Percentiles rank a stretch among this genome's conserved stretches.
Conservation (phyloP, 2,329 filamentous ascomycete genomes). For the Lizonia empirigonia region DNA sequence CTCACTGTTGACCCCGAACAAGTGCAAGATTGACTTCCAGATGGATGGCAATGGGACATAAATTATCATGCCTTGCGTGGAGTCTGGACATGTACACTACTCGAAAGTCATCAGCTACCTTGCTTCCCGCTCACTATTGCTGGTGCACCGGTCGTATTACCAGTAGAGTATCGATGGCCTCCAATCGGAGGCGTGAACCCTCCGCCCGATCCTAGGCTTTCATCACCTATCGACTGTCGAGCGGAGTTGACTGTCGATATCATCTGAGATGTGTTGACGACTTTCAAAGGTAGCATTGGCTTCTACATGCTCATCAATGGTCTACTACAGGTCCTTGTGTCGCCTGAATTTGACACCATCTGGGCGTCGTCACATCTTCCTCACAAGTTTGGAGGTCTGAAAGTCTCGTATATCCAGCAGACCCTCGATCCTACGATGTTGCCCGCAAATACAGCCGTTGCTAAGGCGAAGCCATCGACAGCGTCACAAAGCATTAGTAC, state of each 20-base stretch:
- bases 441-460: not conserved
- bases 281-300: not conserved
- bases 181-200: not conserved
- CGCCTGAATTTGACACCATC: not conserved
- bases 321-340: not conserved
- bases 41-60: not conserved
- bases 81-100: not conserved
- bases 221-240: not conserved
- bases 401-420: not conserved
- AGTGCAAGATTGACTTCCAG: not conserved
- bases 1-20: no score
- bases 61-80: not conserved
- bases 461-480: no score
- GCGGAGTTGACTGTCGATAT: not conserved
- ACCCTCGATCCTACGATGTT: not conserved
- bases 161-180: not conserved
- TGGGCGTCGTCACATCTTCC: not conserved
- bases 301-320: not conserved
- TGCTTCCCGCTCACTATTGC: not conserved
- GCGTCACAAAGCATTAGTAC: no score
- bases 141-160: not conserved
- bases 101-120: not conserved
- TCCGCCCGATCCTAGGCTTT: not conserved
- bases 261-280: not conserved
- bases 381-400: not conserved